Evolutionary conservation across 1,284 basidiomycete species (phyloP).

Genomic region (Phylloporus sp.): DNA sequence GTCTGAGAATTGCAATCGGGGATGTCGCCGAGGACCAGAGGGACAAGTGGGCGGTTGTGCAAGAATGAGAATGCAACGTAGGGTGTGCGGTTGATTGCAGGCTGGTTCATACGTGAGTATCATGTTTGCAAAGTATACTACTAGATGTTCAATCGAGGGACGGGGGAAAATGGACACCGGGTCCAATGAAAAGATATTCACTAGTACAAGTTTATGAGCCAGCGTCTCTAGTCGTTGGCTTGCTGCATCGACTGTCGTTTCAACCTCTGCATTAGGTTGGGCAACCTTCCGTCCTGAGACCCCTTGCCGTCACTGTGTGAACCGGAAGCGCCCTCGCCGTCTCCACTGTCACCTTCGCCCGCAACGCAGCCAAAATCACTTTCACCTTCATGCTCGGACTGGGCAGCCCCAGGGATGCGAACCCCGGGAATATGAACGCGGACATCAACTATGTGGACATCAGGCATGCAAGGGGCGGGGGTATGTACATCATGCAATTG

Average conservation of each 20-base stretch:
- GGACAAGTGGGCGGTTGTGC: constrained; percentile 39
- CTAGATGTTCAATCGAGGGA: background rate
- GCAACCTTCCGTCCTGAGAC: background rate
- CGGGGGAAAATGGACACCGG: background rate
- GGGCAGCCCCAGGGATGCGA: no score
- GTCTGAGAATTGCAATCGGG: constrained; percentile 74
- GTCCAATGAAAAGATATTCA: background rate
- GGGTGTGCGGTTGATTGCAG: background rate
- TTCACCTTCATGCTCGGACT: no score
- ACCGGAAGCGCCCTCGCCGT: background rate
- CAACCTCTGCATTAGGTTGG: background rate
- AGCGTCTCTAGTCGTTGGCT: background rate
- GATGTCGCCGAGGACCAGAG: constrained; percentile 53
- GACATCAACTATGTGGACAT: no score
- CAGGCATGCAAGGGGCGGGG: no score
- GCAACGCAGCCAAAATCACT: background rate
- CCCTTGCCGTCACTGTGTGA: background rate
- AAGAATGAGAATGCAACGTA: constrained; percentile 30
- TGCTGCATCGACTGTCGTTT: background rate
- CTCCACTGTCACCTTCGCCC: background rate
- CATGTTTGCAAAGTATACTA: background rate
- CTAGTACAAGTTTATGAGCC: background rate
- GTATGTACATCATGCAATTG: no score
- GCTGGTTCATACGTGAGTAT: no score
- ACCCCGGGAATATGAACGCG: no score